Base-by-base conservation (phyloP, 768 basidiomycete species). In the Macrolepiota fuliginosa region DNA sequence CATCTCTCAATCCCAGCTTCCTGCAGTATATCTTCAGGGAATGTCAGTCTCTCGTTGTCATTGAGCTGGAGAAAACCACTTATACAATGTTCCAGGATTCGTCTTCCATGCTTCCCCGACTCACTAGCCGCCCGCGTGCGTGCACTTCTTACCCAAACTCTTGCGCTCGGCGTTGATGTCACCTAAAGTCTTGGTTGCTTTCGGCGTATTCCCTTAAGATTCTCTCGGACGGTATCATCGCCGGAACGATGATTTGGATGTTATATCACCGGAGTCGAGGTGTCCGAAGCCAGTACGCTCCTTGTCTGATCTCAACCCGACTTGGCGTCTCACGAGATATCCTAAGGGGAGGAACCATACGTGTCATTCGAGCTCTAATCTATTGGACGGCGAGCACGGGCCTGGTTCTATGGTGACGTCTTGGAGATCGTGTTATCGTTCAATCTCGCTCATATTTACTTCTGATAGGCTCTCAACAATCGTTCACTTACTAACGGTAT, bases 361-460 rank as follows among this genome's bases (percentile, higher is more conserved):
- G 56, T 10, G 56, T 37, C 3, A 19, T 57, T 27, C 56, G 56
- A 2, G 32, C n/a, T 17, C 22, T 57, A n/a, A 57, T 57, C 0
- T 57, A 57, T 47, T 57, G 56, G 56, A 22, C 45, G 7, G n/a
- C 47, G 17, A 57, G 56, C n/a, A 57, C 56, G 1, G 56, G 56
- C 17, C 25, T 46, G 7, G 29, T 57, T 47, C 35, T 57, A 29
- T 57, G 56, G 56, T 57, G 35, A 24, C 13, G 19, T 17, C 10
- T 45, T 19, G 17, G n/a, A 15, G 17, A 45, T 17, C n/a, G 17
- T n/a, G 7, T 45, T 19, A n/a, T 19, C 42, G 4, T 10, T 45
- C 7, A 19, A 10, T 5, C 9, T 1, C n/a, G 7, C 42, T 45
- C 42, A 45, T 19, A 22, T 5, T 19, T 7, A 9, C 13, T 19